Percentiles rank a stretch among this genome's conserved stretches.
These are phyloP conservation scores for Geotrichum bryndzae DNA, from an alignment of 1,139 yeast species.

Conservation along the genomic window DNA sequence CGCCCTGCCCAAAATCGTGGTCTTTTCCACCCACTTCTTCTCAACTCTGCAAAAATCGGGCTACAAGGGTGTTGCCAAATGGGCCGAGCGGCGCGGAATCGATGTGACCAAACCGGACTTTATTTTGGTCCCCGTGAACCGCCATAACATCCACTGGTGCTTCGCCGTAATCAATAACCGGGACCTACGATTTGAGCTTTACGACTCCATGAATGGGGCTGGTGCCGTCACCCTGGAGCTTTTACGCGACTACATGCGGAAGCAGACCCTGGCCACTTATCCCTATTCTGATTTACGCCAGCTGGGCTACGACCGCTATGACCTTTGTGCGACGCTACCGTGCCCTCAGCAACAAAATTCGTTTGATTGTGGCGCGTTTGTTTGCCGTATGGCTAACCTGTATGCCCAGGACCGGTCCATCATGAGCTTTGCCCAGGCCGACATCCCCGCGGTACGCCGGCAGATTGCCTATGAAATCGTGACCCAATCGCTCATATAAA, in stretches of 20 bases:
- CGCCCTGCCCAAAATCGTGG: constrained; percentile 44
- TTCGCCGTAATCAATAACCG: constrained; percentile 68
- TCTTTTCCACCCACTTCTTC: constrained; percentile 84
- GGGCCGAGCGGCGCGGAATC: constrained; percentile 82
- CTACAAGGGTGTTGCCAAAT: constrained; percentile 71
- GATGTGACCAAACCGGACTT: constrained; percentile 58
- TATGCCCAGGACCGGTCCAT: constrained; percentile 42
- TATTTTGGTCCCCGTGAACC: constrained; percentile 76
- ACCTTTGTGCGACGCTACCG: constrained; percentile 23
- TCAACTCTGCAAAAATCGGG: constrained; percentile 62
- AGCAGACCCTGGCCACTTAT: constrained; percentile 32
- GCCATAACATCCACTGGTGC: constrained; percentile 87
- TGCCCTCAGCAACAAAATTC: constrained; percentile 89
- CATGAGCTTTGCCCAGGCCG: constrained; percentile 56
- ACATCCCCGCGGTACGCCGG: constrained; percentile 62
- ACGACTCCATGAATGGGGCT: constrained; percentile 69
- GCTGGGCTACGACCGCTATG: constrained; percentile 25
- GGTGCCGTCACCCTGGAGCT: constrained; percentile 46
- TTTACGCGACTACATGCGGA: constrained; percentile 44
- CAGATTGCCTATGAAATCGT: constrained; percentile 56
- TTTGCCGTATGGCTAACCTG: constrained; percentile 70
- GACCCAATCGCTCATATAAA: not conserved
- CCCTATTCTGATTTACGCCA: constrained; percentile 37
- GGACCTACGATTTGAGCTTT: constrained; percentile 54
- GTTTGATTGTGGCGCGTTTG: constrained; percentile 89